Percentiles rank a stretch among this genome's conserved stretches.
Evolutionary conservation across 225 moss, liverwort and hornwort species (phyloP).

Genomic region (Marchantia polymorpha): DNA sequence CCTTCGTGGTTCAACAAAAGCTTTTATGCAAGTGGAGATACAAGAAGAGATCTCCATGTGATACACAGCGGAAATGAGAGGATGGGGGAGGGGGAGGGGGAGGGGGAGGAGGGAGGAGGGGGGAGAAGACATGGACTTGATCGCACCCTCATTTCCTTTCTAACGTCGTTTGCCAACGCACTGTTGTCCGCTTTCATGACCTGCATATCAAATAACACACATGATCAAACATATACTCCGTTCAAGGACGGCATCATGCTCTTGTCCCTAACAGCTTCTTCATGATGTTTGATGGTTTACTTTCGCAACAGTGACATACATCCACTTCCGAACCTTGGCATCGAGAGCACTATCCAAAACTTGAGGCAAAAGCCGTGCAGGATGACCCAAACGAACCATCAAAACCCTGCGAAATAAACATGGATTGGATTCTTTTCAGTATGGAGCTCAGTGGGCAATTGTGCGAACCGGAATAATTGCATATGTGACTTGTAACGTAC

Average conservation of each 20-base stretch:
- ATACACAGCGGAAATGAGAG: too few species aligned
- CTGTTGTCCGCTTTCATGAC: slow-evolving; percentile 90
- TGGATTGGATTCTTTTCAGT: slow-evolving; percentile 3
- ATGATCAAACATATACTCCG: background rate
- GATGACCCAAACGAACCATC: slow-evolving; percentile 92
- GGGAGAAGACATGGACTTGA: background rate
- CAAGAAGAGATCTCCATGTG: too few species aligned
- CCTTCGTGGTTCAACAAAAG: background rate
- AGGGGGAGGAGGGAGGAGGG: too few species aligned
- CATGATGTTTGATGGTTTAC: background rate
- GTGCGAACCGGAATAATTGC: background rate
- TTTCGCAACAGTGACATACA: slow-evolving; percentile 19
- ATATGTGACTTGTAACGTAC: slow-evolving; percentile 28
- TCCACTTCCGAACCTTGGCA: slow-evolving; percentile 64
- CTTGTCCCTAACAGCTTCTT: background rate
- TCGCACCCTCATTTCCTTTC: slow-evolving; percentile 94
- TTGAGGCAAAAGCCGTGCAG: slow-evolving; percentile 88
- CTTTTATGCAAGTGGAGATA: background rate
- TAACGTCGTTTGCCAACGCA: slow-evolving; percentile 82
- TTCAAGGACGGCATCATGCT: background rate
- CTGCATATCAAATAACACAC: slow-evolving; percentile 29
- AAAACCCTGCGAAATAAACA: slow-evolving; percentile 52
- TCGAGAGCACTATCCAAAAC: slow-evolving; percentile 89
- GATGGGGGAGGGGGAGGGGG: too few species aligned
- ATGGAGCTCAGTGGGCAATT: background rate